These are phyloP conservation scores for Penicillium cinerascens DNA, from an alignment of 495 filamentous ascomycete species.

Conservation along the genomic window DNA sequence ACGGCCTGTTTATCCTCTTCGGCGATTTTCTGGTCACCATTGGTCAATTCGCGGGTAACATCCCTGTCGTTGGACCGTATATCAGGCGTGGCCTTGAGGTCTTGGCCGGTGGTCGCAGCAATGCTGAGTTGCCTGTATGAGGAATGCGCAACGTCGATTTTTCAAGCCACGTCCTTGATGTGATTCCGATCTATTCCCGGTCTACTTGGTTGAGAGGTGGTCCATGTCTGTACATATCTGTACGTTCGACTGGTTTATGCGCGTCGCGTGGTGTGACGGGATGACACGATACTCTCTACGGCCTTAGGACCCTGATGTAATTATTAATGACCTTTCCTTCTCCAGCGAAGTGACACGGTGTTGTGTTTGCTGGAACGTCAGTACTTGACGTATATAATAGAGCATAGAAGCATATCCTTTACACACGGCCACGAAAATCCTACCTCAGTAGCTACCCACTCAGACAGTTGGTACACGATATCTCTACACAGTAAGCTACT, in stretches of 20 bases:
- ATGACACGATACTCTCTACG: slow-evolving; percentile 13
- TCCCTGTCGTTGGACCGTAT: slow-evolving; percentile 83
- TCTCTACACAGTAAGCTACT: neutral
- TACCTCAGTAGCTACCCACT: too few species aligned
- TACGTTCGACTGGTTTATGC: neutral
- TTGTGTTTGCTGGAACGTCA: neutral
- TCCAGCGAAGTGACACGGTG: neutral
- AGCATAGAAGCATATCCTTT: slow-evolving; percentile 14
- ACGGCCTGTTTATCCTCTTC: slow-evolving; percentile 90
- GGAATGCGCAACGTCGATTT: neutral
- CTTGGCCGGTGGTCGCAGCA: slow-evolving; percentile 60
- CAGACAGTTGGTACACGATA: neutral
- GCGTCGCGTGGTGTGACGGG: neutral
- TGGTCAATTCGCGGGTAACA: slow-evolving; percentile 74
- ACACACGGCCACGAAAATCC: neutral
- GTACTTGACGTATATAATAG: slow-evolving; percentile 13
- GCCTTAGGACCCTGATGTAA: slow-evolving; percentile 13
- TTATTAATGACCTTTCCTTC: slow-evolving; percentile 26
- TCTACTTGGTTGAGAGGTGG: neutral
- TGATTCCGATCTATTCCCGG: neutral
- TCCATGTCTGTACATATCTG: too few species aligned
- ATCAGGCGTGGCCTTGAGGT: slow-evolving; percentile 66
- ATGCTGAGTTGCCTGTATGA: slow-evolving; percentile 71
- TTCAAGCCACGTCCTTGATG: neutral
- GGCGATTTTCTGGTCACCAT: slow-evolving; percentile 96